Conservation (phyloP, 2,329 filamentous ascomycete genomes). For the Dissoconium aciculare region DNA sequence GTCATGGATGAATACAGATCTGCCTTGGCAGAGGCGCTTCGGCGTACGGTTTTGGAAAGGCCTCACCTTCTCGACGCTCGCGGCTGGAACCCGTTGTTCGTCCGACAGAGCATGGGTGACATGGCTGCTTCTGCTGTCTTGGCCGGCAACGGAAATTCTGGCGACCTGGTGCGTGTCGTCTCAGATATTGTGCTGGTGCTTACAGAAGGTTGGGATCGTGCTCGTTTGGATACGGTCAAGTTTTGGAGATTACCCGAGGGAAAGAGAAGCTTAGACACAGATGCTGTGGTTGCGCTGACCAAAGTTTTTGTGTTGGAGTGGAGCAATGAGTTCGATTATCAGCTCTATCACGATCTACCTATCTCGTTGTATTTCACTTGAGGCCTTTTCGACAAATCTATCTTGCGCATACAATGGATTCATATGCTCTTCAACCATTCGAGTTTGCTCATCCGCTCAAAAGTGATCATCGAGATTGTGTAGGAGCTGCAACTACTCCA, state of each 20-base stretch:
- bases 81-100: conserved; percentile 1
- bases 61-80: background rate
- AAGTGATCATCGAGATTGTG: no score
- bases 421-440: no score
- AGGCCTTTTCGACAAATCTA: no score
- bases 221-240: no score
- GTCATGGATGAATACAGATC: conserved; percentile 1
- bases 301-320: conserved; percentile 2
- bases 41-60: background rate
- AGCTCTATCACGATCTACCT: conserved; percentile 2
- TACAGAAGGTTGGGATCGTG: background rate
- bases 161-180: conserved; percentile 2
- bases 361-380: conserved; percentile 1
- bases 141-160: conserved; percentile 1
- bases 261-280: background rate
- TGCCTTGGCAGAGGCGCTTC: no score
- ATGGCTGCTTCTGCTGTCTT: conserved; percentile 1
- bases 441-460: no score
- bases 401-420: no score
- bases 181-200: conserved; percentile 1
- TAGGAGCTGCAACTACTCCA: no score
- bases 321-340: conserved; percentile 2
- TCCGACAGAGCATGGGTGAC: conserved; percentile 2
- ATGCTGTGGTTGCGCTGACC: background rate
- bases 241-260: no score